A percentile compares a stretch with the other conserved stretches of the same genome.
Evolutionary conservation across 192 early-diverging fungal species (phyloP).

Genomic region (Rhizophagus clarus): DNA sequence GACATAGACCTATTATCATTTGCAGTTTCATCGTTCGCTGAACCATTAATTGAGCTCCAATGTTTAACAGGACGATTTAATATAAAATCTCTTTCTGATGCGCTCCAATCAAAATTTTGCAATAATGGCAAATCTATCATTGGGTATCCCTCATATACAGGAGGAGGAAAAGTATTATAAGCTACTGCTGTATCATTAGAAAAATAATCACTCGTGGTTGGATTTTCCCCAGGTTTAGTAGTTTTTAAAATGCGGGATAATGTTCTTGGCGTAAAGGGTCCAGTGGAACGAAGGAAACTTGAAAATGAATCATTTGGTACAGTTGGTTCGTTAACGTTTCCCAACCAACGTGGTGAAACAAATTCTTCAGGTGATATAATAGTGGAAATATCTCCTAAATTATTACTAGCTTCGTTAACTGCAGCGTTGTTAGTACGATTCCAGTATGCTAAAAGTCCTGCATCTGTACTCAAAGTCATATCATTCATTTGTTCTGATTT

Average conservation of each 20-base stretch:
- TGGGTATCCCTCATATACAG: background rate
- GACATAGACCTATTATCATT: too few species aligned
- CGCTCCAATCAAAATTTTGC: background rate
- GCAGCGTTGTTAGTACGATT: background rate
- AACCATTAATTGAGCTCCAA: background rate
- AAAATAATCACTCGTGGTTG: background rate
- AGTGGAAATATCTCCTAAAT: background rate
- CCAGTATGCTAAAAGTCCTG: conserved; percentile 22
- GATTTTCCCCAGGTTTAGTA: background rate
- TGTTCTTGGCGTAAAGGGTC: background rate
- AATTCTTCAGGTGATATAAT: background rate
- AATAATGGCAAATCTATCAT: background rate
- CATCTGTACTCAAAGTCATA: background rate
- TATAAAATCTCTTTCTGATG: background rate
- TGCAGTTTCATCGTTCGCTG: background rate
- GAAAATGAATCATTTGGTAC: background rate
- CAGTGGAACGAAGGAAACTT: conserved; percentile 6
- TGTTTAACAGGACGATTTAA: background rate
- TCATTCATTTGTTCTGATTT: background rate
- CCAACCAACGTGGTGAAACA: background rate
- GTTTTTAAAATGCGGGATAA: background rate
- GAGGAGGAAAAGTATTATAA: background rate
- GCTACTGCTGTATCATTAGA: background rate
- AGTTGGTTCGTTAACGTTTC: background rate
- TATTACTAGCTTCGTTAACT: background rate